Conservation (phyloP, 805 yeast species). For the Wickerhamomyces queroliae region DNA sequence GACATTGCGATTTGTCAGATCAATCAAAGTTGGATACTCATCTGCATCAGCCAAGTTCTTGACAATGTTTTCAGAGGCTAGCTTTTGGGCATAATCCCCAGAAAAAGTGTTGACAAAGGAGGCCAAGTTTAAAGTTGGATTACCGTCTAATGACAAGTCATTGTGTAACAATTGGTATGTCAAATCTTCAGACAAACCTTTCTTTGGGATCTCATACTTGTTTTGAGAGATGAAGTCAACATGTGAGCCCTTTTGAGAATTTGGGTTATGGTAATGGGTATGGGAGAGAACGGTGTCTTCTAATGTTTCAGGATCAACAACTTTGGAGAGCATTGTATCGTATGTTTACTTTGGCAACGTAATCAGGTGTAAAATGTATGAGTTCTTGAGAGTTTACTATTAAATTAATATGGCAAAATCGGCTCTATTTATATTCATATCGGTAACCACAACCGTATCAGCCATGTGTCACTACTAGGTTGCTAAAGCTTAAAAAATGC, state of each 20-base stretch:
- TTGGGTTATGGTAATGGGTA: conserved; percentile 18
- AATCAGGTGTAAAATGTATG: too few relatives aligned
- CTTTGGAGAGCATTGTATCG: conserved; percentile 18
- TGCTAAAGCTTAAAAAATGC: too few relatives aligned
- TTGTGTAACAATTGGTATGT: conserved; percentile 64
- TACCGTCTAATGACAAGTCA: conserved; percentile 78
- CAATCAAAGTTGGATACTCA: conserved; percentile 84
- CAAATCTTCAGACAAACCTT: conserved; percentile 44
- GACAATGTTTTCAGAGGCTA: conserved; percentile 65
- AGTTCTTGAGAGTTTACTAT: too few relatives aligned
- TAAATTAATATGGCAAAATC: too few relatives aligned
- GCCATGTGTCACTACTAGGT: too few relatives aligned
- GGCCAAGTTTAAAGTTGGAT: conserved; percentile 79
- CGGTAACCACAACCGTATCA: too few relatives aligned
- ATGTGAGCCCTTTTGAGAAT: not conserved
- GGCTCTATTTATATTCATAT: too few relatives aligned
- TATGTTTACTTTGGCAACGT: too few relatives aligned
- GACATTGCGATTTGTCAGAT: conserved; percentile 75
- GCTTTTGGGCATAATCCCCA: conserved; percentile 43
- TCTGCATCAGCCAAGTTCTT: conserved; percentile 91
- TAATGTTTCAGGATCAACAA: conserved; percentile 26
- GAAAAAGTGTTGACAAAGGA: conserved; percentile 80
- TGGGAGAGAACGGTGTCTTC: conserved; percentile 23
- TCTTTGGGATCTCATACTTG: conserved; percentile 55
- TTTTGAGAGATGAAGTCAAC: conserved; percentile 19